Conservation (phyloP, 371 early-diverging fungal species). For the Actinomucor elegans region DNA sequence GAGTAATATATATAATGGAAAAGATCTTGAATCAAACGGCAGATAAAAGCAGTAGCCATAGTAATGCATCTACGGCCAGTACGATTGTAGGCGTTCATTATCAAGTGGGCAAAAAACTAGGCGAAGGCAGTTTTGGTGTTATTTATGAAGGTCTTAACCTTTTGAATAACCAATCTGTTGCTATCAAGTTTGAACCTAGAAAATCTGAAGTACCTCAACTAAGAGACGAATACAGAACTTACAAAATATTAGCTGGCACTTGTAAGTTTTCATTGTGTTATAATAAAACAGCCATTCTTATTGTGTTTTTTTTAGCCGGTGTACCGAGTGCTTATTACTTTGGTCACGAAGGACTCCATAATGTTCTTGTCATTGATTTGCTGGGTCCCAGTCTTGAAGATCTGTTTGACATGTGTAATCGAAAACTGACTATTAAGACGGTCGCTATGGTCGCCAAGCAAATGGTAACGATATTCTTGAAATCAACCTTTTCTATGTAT, state of each 20-base stretch:
- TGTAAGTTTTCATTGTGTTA: slow-evolving; percentile 69
- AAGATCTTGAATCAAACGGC: slow-evolving; percentile 3
- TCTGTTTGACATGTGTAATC: slow-evolving; percentile 93
- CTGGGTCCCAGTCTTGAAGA: slow-evolving; percentile 98
- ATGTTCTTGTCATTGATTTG: slow-evolving; percentile 96
- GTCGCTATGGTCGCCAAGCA: slow-evolving; percentile 96
- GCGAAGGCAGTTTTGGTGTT: slow-evolving; percentile 96
- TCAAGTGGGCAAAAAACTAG: slow-evolving; percentile 93
- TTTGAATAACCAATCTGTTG: slow-evolving; percentile 73
- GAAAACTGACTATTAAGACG: slow-evolving; percentile 92
- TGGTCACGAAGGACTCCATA: slow-evolving; percentile 95
- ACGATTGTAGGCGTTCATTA: slow-evolving; percentile 92
- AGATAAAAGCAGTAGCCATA: slow-evolving; percentile 21
- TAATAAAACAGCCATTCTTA: slow-evolving; percentile 29
- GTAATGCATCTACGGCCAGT: slow-evolving; percentile 28
- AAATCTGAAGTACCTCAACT: slow-evolving; percentile 89
- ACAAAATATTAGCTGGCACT: slow-evolving; percentile 72
- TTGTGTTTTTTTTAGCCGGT: slow-evolving; percentile 70
- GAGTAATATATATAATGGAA: slow-evolving; percentile 14
- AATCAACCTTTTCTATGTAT: no score
- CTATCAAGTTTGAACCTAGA: slow-evolving; percentile 87
- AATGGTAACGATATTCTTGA: no score
- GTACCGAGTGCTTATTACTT: slow-evolving; percentile 93
- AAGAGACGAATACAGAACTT: slow-evolving; percentile 84
- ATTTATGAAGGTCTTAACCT: slow-evolving; percentile 92